Base-by-base conservation (phyloP, 2,329 filamentous ascomycete species). In the Colletotrichum higginsianum region DNA sequence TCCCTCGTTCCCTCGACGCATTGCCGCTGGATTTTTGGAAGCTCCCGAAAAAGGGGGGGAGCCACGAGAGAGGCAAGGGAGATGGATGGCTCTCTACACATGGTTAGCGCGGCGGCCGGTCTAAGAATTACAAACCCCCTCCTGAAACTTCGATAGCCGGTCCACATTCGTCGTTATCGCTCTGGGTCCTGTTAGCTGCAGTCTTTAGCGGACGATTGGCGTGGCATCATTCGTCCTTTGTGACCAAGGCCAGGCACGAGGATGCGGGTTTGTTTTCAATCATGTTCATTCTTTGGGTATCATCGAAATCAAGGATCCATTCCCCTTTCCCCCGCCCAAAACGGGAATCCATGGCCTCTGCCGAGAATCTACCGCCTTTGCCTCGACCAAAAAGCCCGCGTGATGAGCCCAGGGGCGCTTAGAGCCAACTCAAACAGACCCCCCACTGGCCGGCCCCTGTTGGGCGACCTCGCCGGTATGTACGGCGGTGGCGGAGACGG, bases 401-500 rank as follows among this genome's bases (percentile, higher is more conserved):
- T 61, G 13, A 72, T 21, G 15, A 66, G n/a, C 35, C 66, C 66
- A n/a, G 66, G 61, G 16, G 66, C 70, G 11, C 70, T 66, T 26
- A 72, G 9, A 4, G 60, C 61, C 49, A 72, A 21, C n/a, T 55
- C 55, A 35, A 66, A 62, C 15, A 67, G 66, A 4, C 53, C 9
- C 15, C 55, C 12, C 21, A 38, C 8, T 11, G 50, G 40, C 16
- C 64, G 69, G 6, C 40, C 66, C 35, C 58, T 60, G 15, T 38
- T 58, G 12, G 64, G 7, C 18, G 57, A 52, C 13, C 40, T 60
- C 21, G 69, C 55, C 23, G 67, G 56, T 35, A 72, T 18, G 26
- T 72, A 72, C 18, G 70, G 70, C 21, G 70, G 66, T 26, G 70
- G 70, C 11, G 70, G 70, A 4, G 66, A 66, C n/a, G 66, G 53